Conservation (phyloP, 139 green algal species). For the Ettlia oleoabundans region DNA sequence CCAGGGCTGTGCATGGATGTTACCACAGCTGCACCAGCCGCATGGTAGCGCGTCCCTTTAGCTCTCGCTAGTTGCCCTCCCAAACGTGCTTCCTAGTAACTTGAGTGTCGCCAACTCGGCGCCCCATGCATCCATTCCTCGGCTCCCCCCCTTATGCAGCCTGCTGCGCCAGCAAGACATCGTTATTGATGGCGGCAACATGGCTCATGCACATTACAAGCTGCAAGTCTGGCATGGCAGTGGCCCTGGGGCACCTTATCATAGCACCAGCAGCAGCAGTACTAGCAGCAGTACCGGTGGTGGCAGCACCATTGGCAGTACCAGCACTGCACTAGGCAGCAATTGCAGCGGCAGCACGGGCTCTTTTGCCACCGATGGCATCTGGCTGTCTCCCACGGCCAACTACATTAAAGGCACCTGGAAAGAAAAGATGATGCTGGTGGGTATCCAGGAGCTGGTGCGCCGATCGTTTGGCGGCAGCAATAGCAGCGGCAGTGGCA, state of each 20-base stretch:
- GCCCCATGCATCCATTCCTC: too few relatives aligned
- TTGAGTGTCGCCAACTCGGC: too few relatives aligned
- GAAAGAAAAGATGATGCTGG: neutral
- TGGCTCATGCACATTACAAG: constrained; percentile 15
- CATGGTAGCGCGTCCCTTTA: too few relatives aligned
- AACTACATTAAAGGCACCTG: neutral
- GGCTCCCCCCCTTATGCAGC: neutral
- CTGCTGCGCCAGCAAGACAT: constrained; percentile 5
- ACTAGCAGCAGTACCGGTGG: too few relatives aligned
- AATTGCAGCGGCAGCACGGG: neutral
- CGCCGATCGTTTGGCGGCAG: neutral
- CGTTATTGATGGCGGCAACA: constrained; percentile 5
- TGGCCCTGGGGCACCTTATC: too few relatives aligned
- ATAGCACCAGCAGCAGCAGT: too few relatives aligned
- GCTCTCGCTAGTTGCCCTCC: too few relatives aligned
- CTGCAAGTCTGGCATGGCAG: neutral
- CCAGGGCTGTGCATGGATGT: too few relatives aligned
- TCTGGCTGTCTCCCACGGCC: neutral
- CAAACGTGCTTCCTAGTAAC: too few relatives aligned
- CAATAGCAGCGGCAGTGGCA: neutral
- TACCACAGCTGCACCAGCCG: too few relatives aligned
- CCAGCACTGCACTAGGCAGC: too few relatives aligned
- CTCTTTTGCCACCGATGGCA: neutral
- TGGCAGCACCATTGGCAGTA: too few relatives aligned
- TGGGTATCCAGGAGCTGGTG: neutral